phyloP scores from a whole-genome alignment of 805 yeast genomes.

The Ogataea naganishii region DNA sequence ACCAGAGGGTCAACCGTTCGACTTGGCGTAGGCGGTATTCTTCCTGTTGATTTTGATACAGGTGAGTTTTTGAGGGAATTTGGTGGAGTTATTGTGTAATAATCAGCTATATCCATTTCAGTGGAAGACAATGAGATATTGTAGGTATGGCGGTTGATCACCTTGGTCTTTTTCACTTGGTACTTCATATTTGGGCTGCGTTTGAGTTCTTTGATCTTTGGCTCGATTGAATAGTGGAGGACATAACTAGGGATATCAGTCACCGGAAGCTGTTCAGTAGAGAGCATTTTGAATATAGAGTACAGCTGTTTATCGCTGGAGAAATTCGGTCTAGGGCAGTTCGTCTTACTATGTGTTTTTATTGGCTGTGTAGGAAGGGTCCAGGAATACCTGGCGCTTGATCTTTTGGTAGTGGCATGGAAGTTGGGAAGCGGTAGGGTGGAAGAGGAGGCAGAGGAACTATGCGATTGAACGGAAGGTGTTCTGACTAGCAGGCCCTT shows the following conservation, averaged over 20 bases:
- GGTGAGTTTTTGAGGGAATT: neutral
- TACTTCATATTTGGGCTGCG: conserved; percentile 14
- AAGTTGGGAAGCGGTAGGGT: too few relatives aligned
- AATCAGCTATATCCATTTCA: conserved; percentile 8
- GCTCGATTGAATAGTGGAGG: conserved; percentile 11
- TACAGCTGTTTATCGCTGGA: conserved; percentile 7
- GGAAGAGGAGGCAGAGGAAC: too few relatives aligned
- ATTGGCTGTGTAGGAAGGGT: too few relatives aligned
- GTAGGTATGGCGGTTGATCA: conserved; percentile 3
- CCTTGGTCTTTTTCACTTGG: conserved; percentile 8
- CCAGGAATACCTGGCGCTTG: too few relatives aligned
- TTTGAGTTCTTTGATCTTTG: conserved; percentile 8
- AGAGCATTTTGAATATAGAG: conserved; percentile 9
- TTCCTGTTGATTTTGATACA: neutral
- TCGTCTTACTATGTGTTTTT: too few relatives aligned
- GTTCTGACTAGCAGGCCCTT: too few relatives aligned
- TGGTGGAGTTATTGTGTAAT: conserved; percentile 2
- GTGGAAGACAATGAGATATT: conserved; percentile 10
- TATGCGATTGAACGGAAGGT: too few relatives aligned
- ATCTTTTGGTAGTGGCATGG: too few relatives aligned
- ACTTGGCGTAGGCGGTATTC: neutral
- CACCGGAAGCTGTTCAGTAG: conserved; percentile 7
- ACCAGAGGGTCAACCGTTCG: neutral
- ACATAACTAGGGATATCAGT: conserved; percentile 12
- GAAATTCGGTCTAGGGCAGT: too few relatives aligned